Percentiles rank a stretch among this genome's conserved stretches.
Conservation (phyloP, 2,329 filamentous ascomycete species). For the Orbilia brochopaga region DNA sequence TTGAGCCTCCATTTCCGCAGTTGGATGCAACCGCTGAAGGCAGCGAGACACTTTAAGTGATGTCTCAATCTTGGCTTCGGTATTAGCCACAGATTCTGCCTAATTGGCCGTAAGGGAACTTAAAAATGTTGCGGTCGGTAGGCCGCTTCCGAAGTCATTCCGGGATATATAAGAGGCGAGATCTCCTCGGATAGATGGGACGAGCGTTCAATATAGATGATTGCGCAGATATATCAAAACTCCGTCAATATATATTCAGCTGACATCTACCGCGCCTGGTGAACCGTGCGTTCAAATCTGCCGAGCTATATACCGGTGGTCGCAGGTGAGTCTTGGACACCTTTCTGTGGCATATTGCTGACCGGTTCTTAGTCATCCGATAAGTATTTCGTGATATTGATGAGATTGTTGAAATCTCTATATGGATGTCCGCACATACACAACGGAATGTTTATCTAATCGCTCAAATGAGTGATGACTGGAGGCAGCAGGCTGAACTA, state of each 20-base stretch:
- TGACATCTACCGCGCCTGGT: slow-evolving; percentile 29
- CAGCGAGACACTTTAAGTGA: background rate
- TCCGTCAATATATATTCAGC: slow-evolving; percentile 20
- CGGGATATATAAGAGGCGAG: slow-evolving; percentile 30
- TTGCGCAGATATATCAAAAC: background rate
- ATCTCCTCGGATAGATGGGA: slow-evolving; percentile 42
- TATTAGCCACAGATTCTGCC: slow-evolving; percentile 39
- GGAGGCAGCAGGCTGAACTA: slow-evolving; percentile 11
- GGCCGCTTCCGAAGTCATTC: slow-evolving; percentile 50
- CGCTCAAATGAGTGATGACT: background rate
- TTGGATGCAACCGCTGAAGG: background rate
- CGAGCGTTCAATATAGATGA: background rate
- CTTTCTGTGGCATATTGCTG: background rate
- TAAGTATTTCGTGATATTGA: too few relatives aligned
- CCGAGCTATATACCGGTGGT: slow-evolving; percentile 12
- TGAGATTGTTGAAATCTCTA: too few relatives aligned
- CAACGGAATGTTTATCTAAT: too few relatives aligned
- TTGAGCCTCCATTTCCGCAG: background rate
- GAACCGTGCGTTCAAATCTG: background rate
- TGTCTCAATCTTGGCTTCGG: background rate
- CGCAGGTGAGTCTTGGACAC: background rate
- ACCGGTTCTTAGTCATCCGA: background rate
- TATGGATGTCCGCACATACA: too few relatives aligned
- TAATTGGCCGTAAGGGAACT: slow-evolving; percentile 42
- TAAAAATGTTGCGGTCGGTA: slow-evolving; percentile 22